These are phyloP conservation scores for Diospyros kaki DNA, from an alignment of 148 eudicot species.

Conservation along the genomic window DNA sequence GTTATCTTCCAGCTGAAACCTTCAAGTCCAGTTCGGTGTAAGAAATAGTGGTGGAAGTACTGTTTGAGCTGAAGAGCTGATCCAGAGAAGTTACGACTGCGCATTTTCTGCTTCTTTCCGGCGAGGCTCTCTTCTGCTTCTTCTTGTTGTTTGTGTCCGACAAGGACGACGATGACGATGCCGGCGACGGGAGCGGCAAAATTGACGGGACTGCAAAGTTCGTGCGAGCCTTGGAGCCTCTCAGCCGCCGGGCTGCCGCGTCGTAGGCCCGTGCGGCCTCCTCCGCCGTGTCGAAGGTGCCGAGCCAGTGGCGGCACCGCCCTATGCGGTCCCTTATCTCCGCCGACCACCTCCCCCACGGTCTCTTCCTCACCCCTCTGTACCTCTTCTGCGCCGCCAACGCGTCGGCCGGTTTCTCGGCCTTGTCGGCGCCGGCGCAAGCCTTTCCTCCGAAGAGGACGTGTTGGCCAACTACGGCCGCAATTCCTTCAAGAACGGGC, in stretches of 20 bases:
- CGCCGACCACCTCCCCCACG: constrained; percentile 94
- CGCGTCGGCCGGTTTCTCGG: background rate
- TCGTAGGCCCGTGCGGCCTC: constrained; percentile 66
- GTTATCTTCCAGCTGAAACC: constrained; percentile 18
- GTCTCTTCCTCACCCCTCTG: constrained; percentile 81
- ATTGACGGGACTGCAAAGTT: constrained; percentile 54
- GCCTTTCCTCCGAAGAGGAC: constrained; percentile 22
- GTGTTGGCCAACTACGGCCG: constrained; percentile 37
- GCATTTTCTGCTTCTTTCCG: constrained; percentile 21
- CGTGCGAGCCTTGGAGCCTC: constrained; percentile 72
- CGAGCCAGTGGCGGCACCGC: constrained; percentile 85
- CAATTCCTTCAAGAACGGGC: constrained; percentile 36
- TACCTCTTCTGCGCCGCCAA: constrained; percentile 34
- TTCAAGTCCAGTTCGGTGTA: constrained; percentile 35
- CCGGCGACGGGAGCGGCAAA: constrained; percentile 20
- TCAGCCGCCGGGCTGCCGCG: constrained; percentile 66
- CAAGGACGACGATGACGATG: constrained; percentile 28
- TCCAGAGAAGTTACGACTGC: constrained; percentile 60
- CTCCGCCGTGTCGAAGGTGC: constrained; percentile 61
- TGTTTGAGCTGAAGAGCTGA: constrained; percentile 35
- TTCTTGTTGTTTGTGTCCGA: constrained; percentile 6
- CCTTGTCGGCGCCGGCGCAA: background rate
- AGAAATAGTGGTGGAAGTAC: background rate
- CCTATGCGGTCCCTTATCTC: constrained; percentile 88
- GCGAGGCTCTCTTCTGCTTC: background rate